Evolutionary conservation across 805 yeast genomes (phyloP).

Genomic region (Yarrowia divulgata): DNA sequence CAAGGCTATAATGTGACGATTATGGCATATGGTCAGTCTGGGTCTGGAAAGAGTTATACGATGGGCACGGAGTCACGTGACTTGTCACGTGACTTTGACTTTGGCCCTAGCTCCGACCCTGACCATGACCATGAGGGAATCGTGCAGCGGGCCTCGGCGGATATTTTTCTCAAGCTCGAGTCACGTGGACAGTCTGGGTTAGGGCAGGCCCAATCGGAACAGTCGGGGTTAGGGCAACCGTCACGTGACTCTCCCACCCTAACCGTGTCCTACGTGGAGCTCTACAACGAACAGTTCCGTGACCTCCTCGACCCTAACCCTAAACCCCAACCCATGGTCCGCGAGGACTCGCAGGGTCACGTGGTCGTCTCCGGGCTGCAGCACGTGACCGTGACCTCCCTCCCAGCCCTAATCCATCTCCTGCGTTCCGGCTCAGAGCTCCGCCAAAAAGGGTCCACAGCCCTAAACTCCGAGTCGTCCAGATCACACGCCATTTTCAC

Average conservation of each 20-base stretch:
- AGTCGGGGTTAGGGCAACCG: too few relatives aligned
- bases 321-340: slow-evolving; percentile 50
- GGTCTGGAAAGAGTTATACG: slow-evolving; percentile 52
- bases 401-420: slow-evolving; percentile 55
- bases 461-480: slow-evolving; percentile 70
- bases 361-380: slow-evolving; percentile 63
- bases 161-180: slow-evolving; percentile 40
- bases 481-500: slow-evolving; percentile 79
- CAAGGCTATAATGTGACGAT: slow-evolving; percentile 46
- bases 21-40: slow-evolving; percentile 51
- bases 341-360: slow-evolving; percentile 68
- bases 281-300: slow-evolving; percentile 69
- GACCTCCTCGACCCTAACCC: slow-evolving; percentile 48
- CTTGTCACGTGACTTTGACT: too few relatives aligned
- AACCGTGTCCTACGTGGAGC: slow-evolving; percentile 63
- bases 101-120: neutral
- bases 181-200: neutral
- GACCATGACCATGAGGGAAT: slow-evolving; percentile 56
- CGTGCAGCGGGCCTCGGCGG: slow-evolving; percentile 56
- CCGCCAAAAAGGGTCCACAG: slow-evolving; percentile 70
- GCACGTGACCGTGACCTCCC: slow-evolving; percentile 55
- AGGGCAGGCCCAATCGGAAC: too few relatives aligned
- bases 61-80: slow-evolving; percentile 58
- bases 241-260: too few relatives aligned
- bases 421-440: slow-evolving; percentile 58